Evolutionary conservation across 2,329 filamentous ascomycete species (phyloP).

Genomic region (Ophioceras dolichostomum): DNA sequence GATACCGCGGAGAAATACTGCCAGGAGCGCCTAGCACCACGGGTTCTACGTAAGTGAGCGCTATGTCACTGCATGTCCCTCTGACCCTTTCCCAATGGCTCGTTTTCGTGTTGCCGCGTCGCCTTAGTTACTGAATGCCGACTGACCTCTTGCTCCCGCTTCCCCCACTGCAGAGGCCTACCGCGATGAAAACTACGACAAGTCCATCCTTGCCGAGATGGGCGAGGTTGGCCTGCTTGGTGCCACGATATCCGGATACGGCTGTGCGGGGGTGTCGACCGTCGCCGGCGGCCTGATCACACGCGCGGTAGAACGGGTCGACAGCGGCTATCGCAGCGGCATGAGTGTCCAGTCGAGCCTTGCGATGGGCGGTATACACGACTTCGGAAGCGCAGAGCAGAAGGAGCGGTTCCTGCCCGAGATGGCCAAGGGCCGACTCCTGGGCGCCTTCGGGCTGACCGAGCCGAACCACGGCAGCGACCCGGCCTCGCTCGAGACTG

Average conservation of each 20-base stretch:
- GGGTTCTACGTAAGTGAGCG: slow-evolving; percentile 74
- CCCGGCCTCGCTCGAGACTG: slow-evolving; percentile 74
- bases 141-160: neutral
- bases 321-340: slow-evolving; percentile 74
- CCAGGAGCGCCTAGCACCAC: slow-evolving; percentile 75
- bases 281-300: slow-evolving; percentile 77
- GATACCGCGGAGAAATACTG: slow-evolving; percentile 91
- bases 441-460: slow-evolving; percentile 75
- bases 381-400: slow-evolving; percentile 67
- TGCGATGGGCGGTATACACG: slow-evolving; percentile 75
- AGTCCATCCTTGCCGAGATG: slow-evolving; percentile 73
- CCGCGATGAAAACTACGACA: slow-evolving; percentile 71
- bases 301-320: slow-evolving; percentile 73
- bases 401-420: slow-evolving; percentile 68
- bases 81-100: too few species aligned
- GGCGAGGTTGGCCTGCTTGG: slow-evolving; percentile 72
- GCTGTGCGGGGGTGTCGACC: slow-evolving; percentile 69
- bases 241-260: slow-evolving; percentile 72
- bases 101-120: neutral
- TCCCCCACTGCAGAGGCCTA: slow-evolving; percentile 25
- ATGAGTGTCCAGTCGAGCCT: slow-evolving; percentile 84
- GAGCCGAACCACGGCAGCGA: slow-evolving; percentile 85
- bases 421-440: slow-evolving; percentile 63
- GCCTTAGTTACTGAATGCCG: neutral
- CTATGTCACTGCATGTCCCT: too few species aligned